These are phyloP conservation scores for Populus nigra DNA, from an alignment of 345 rosid genomes.

Conservation along the genomic window DNA sequence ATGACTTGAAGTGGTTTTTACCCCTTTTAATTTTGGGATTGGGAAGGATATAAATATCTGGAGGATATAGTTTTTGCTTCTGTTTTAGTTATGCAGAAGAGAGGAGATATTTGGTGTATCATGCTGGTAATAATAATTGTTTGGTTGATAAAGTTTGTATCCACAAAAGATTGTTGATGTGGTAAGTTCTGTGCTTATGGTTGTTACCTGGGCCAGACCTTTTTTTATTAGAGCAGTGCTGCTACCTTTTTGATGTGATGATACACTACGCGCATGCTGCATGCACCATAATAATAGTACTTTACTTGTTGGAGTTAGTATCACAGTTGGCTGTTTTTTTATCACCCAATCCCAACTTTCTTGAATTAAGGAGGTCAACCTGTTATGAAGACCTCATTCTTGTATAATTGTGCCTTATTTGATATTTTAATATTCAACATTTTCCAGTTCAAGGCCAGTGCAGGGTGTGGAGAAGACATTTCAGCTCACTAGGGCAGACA, in stretches of 20 bases:
- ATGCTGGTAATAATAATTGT: neutral
- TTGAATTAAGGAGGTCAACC: neutral
- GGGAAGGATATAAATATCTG: neutral
- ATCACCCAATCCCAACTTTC: neutral
- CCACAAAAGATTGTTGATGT: neutral
- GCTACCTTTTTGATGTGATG: neutral
- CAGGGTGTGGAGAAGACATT: slow-evolving; percentile 70
- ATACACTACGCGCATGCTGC: neutral
- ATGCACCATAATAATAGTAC: too few species aligned
- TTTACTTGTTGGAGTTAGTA: neutral
- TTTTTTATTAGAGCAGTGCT: neutral
- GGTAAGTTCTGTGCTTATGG: neutral
- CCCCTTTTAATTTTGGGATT: neutral
- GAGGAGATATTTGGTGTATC: neutral
- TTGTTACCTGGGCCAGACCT: neutral
- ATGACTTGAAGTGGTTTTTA: neutral
- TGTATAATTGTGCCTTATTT: slow-evolving; percentile 9
- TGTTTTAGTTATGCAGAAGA: too few species aligned
- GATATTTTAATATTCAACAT: slow-evolving; percentile 15
- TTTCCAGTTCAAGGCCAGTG: slow-evolving; percentile 66
- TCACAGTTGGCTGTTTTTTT: neutral
- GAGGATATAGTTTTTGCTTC: neutral
- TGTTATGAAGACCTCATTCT: neutral
- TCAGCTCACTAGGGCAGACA: slow-evolving; percentile 67
- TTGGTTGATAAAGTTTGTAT: neutral